Base-by-base conservation (phyloP, 345 rosid species). In the Brassica carinata region DNA sequence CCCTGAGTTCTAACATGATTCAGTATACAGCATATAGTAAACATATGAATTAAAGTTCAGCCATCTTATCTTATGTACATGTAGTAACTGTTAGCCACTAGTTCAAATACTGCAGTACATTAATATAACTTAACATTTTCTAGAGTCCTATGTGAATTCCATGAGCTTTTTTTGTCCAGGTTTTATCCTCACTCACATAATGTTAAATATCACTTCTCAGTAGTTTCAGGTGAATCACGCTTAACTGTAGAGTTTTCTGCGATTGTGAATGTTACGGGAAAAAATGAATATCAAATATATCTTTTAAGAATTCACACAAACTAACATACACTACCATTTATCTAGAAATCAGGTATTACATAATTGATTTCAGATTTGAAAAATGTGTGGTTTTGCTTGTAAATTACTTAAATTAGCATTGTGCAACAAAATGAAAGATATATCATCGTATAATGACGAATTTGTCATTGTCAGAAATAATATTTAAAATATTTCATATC, bases 381-480 rank as follows among this genome's bases (percentile, higher is more conserved):
- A 59, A 43, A 62, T 9, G 31, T 27, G 14, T 31, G 70, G 3
- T 43, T 43, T 77, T 5, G 27, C 5, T 18, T 62, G 64, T 63
- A 19, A 2, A 26, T 33, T 31, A 63, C 6, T 23, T 43, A 38
- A 9, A 9, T 15, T 40, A 38, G 45, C 40, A 14, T 6, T 26
- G 30, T 10, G 70, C 15, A 76, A 58, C 65, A 72, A 69, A 69
- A 61, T 59, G 53, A 62, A 23, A 62, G 36, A 70, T 77, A 31
- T 5, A 45, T 38, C 31, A 68, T 59, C 68, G 73, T 68, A 59
- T 59, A 62, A 63, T 70, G 75, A 45, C 63, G 13, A 13, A 26
- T 55, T 27, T 78, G 64, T 79, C 63, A 57, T 58, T 79, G 33
- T 79, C 68, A 64, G 6, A 55, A 63, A 5, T 14, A 69, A 29